phyloP scores from a whole-genome alignment of 768 basidiomycete species.

The Filobasidium floriforme region DNA sequence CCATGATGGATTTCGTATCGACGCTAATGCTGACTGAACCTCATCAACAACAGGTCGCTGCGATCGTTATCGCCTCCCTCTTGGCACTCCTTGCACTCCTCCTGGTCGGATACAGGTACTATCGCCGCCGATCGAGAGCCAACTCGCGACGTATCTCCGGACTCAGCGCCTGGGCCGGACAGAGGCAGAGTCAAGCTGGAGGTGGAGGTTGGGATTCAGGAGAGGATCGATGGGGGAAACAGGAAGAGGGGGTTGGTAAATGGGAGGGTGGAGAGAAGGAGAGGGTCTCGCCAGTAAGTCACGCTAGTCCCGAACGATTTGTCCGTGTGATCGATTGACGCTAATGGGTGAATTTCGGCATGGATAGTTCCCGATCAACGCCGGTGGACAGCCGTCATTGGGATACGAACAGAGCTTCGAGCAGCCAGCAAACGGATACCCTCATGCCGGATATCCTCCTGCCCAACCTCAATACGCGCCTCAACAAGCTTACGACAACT shows the following conservation, averaged over 20 bases:
- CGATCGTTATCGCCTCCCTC: neutral
- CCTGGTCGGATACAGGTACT: conserved; percentile 7
- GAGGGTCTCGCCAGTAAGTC: neutral
- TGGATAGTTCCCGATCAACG: neutral
- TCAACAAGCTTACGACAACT: too few species aligned
- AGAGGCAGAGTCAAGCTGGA: neutral
- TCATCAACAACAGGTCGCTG: neutral
- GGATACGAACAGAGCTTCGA: too few species aligned
- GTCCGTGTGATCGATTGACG: neutral
- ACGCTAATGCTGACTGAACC: neutral
- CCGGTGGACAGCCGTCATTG: too few species aligned
- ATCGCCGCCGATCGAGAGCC: neutral
- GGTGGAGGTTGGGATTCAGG: neutral
- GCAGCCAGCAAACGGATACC: too few species aligned
- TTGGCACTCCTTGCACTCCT: neutral
- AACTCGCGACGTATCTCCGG: neutral
- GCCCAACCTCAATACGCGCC: too few species aligned
- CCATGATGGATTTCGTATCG: neutral
- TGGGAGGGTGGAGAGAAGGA: conserved; percentile 5
- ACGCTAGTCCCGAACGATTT: too few species aligned
- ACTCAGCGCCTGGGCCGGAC: neutral
- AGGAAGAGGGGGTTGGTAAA: neutral
- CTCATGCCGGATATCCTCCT: too few species aligned
- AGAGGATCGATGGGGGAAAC: neutral
- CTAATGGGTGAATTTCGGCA: neutral